These are phyloP conservation scores for Phytophthora foliorum DNA, from an alignment of 352 stramenopile species.

Conservation along the genomic window DNA sequence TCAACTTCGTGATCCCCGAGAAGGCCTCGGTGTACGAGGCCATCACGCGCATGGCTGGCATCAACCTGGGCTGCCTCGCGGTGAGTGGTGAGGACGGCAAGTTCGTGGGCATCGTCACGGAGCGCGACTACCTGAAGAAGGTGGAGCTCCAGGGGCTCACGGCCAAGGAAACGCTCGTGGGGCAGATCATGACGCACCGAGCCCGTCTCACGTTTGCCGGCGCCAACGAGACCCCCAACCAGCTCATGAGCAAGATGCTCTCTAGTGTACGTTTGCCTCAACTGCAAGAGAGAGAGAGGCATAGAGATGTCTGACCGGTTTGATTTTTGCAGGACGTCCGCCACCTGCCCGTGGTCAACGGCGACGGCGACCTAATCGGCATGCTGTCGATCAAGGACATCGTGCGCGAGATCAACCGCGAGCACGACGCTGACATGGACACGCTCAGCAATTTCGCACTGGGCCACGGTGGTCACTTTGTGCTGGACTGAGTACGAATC, in stretches of 20 bases:
- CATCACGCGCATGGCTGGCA: constrained; percentile 95
- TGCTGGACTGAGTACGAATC: constrained; percentile 66
- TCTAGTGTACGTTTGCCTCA: constrained; percentile 66
- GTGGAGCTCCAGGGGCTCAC: constrained; percentile 94
- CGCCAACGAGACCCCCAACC: constrained; percentile 86
- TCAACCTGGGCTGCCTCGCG: constrained; percentile 94
- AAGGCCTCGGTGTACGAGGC: constrained; percentile 95
- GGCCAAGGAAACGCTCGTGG: constrained; percentile 85
- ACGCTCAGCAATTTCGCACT: constrained; percentile 84
- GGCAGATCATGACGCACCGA: constrained; percentile 95
- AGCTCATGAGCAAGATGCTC: constrained; percentile 98
- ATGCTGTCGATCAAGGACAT: constrained; percentile 97
- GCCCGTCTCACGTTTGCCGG: constrained; percentile 92
- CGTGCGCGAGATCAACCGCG: constrained; percentile 87
- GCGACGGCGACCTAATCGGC: constrained; percentile 90
- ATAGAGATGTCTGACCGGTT: not conserved
- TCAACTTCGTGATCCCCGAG: constrained; percentile 96
- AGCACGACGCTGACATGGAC: constrained; percentile 84
- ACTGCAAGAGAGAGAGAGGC: not conserved
- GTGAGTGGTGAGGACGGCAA: constrained; percentile 90
- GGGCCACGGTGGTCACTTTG: constrained; percentile 82
- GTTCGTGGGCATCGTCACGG: constrained; percentile 93
- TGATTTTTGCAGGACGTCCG: constrained; percentile 83
- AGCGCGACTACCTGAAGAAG: constrained; percentile 97
- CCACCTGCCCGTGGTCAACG: constrained; percentile 95